A percentile compares a stretch with the other conserved stretches of the same genome.
phyloP scores from a whole-genome alignment of 768 basidiomycete species.

The Boletus rufocinnamomeus region DNA sequence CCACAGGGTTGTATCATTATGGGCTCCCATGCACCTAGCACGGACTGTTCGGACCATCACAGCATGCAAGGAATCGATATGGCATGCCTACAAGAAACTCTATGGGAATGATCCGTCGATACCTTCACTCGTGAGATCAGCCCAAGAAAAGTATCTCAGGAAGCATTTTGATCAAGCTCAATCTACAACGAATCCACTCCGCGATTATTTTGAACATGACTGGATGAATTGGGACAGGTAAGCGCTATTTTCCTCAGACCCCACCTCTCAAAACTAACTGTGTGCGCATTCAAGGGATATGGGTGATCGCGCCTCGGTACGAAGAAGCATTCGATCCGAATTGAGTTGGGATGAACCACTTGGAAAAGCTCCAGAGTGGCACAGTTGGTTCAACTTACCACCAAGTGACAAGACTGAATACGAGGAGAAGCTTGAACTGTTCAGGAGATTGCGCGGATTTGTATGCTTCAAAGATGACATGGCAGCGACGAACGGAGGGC shows the following conservation, averaged over 20 bases:
- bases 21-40: constrained; percentile 67
- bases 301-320: constrained; percentile 68
- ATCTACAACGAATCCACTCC: constrained; percentile 37
- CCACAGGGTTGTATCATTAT: constrained; percentile 40
- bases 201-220: constrained; percentile 63
- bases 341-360: constrained; percentile 55
- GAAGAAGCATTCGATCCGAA: constrained; percentile 46
- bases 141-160: constrained; percentile 31
- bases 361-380: constrained; percentile 52
- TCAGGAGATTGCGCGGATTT: constrained; percentile 50
- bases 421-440: constrained; percentile 37
- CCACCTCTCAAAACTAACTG: constrained; percentile 11
- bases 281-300: constrained; percentile 58
- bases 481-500: constrained; percentile 7
- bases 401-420: constrained; percentile 12
- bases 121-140: constrained; percentile 41
- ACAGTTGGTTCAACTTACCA: constrained; percentile 47
- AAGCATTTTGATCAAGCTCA: constrained; percentile 22
- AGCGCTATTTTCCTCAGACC: constrained; percentile 23
- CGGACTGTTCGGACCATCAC: constrained; percentile 55
- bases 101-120: constrained; percentile 41
- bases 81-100: constrained; percentile 59
- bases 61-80: constrained; percentile 72
- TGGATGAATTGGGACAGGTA: constrained; percentile 76
- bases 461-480: constrained; percentile 47